phyloP scores from a whole-genome alignment of 176 grass and related monocot species.

The Aegilops sharonensis region DNA sequence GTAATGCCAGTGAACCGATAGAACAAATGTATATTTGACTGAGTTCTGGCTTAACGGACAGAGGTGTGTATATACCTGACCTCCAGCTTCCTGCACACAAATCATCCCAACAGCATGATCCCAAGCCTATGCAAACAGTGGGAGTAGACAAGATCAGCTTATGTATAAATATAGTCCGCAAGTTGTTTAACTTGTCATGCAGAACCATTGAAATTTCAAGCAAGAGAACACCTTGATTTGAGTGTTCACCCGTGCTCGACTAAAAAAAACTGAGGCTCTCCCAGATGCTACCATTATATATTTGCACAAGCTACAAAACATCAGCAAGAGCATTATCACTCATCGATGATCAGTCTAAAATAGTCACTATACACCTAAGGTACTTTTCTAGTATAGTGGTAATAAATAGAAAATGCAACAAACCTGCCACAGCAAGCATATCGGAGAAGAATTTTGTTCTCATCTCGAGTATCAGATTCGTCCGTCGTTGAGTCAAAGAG shows the following conservation, averaged over 20 bases:
- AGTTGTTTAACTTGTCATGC: slow-evolving; percentile 15
- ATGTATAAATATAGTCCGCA: background rate
- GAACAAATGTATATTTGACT: background rate
- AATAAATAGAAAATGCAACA: slow-evolving; percentile 35
- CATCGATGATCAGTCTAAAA: slow-evolving; percentile 12
- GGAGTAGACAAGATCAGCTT: slow-evolving; percentile 18
- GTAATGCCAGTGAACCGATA: background rate
- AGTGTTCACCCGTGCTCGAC: slow-evolving; percentile 53
- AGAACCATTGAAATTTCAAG: slow-evolving; percentile 25
- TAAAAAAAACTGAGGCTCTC: slow-evolving; percentile 79
- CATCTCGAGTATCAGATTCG: slow-evolving; percentile 48
- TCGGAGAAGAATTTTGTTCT: slow-evolving; percentile 57
- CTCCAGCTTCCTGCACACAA: slow-evolving; percentile 87
- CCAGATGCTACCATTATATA: slow-evolving; percentile 88
- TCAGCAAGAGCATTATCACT: slow-evolving; percentile 26
- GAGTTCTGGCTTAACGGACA: background rate
- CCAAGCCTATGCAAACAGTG: slow-evolving; percentile 55
- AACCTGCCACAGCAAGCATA: slow-evolving; percentile 85
- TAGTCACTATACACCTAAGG: background rate
- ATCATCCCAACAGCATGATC: slow-evolving; percentile 91
- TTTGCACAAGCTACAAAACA: slow-evolving; percentile 81
- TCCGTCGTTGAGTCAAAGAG: slow-evolving; percentile 48
- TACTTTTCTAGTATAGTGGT: background rate
- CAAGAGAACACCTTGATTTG: slow-evolving; percentile 76
- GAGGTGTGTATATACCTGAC: slow-evolving; percentile 47